A percentile compares a stretch with the other conserved stretches of the same genome.
These are phyloP conservation scores for Casuarina equisetifolia DNA, from an alignment of 306 rosid genomes.

Conservation along the genomic window DNA sequence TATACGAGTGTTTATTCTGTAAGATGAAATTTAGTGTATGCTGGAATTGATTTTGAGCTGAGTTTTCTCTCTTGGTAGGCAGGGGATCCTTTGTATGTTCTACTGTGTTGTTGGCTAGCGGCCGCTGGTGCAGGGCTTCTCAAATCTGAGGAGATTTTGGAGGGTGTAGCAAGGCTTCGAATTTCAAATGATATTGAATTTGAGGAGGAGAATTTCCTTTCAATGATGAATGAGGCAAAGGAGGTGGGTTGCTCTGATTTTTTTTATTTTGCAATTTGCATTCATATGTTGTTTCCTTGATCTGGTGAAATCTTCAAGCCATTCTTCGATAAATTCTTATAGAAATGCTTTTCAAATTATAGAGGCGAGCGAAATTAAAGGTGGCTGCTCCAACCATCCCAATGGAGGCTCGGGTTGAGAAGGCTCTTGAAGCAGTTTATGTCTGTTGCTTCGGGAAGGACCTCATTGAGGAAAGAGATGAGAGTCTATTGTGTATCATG, in stretches of 20 bases:
- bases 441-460: slow-evolving; percentile 79
- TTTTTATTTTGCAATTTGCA: neutral
- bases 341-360: slow-evolving; percentile 18
- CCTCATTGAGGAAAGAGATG: slow-evolving; percentile 61
- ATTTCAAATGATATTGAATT: slow-evolving; percentile 81
- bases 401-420: slow-evolving; percentile 74
- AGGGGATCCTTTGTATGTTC: slow-evolving; percentile 88
- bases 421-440: slow-evolving; percentile 79
- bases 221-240: slow-evolving; percentile 79
- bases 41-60: slow-evolving; percentile 25
- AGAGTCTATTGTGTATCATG: slow-evolving; percentile 52
- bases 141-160: slow-evolving; percentile 91
- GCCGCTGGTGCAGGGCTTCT: slow-evolving; percentile 94
- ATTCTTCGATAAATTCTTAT: neutral
- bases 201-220: slow-evolving; percentile 83
- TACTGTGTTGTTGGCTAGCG: slow-evolving; percentile 85
- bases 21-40: neutral
- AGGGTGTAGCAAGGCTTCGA: slow-evolving; percentile 80
- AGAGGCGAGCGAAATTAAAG: slow-evolving; percentile 72
- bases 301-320: neutral
- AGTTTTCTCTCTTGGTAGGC: slow-evolving; percentile 47
- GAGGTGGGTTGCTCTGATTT: slow-evolving; percentile 56
- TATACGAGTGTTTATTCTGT: no score
- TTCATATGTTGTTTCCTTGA: neutral
- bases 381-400: slow-evolving; percentile 51